Base-by-base conservation (phyloP, 2,329 filamentous ascomycete species). In the Aspergillus nomiae region DNA sequence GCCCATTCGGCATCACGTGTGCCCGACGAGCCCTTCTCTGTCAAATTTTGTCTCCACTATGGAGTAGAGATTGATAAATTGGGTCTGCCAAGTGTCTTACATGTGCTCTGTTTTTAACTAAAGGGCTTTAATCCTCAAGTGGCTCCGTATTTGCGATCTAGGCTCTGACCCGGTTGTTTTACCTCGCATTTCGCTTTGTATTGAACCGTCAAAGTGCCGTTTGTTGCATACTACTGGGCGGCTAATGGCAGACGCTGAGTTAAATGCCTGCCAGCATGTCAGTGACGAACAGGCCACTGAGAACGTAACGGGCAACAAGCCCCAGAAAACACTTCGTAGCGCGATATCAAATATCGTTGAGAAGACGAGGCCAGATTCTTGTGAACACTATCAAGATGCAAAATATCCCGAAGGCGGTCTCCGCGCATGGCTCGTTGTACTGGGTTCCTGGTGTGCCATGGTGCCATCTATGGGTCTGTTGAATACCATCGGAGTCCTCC, bases 341-440 rank as follows among this genome's bases (percentile, higher is more conserved):
- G 11, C 21, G n/a, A 24, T 36, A 8, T 36, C 46, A 19, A 36
- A 16, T 12, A 9, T 19, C 32, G 16, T 54, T 12, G 51, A 54
- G 36, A 54, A 21, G 5, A 21, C 51, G 10, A 54, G 28, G 21
- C 9, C 28, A 7, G 19, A 21, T 36, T n/a, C 51, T 24, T 12
- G 16, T 28, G 51, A 54, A 34, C n/a, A 36, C 32, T 3, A 41
- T 19, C 51, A 54, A 16, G 51, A 54, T 36, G 21, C 30, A 2
- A 36, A 36, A 16, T 76, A 73, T 62, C 80, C 80, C 1, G 80
- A 82, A 62, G 79, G 80, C n/a, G 79, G 79, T 0, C 63, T 74
- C 1, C 65, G 68, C 30, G 79, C 80, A n/a, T 82, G 80, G 78
- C 72, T 77, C 0, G 78, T 81, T 3, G 80, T 81, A 2, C 63